Percentiles rank a stretch among this genome's conserved stretches.
Evolutionary conservation across 2,329 filamentous ascomycete species (phyloP).

Genomic region (Aspergillus cejpii): DNA sequence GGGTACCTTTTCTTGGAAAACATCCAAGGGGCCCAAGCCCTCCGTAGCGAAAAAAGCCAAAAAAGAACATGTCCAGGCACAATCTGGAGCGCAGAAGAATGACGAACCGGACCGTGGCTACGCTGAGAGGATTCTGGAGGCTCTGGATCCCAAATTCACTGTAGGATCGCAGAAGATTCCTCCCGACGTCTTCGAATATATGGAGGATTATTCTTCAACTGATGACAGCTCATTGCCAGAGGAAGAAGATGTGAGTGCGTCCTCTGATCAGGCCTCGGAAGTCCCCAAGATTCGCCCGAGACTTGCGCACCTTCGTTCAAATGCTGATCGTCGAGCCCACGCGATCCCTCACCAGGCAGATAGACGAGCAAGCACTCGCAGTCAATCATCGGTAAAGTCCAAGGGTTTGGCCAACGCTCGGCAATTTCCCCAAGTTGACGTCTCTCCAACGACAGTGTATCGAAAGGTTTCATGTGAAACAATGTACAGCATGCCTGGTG

Average conservation of each 20-base stretch:
- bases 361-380: constrained; percentile 19
- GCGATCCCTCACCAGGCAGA: constrained; percentile 1
- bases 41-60: constrained; percentile 14
- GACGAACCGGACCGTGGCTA: constrained; percentile 12
- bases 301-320: constrained; percentile 2
- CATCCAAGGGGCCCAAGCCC: constrained; percentile 16
- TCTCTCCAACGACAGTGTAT: constrained; percentile 21
- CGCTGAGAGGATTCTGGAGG: constrained; percentile 14
- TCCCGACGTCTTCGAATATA: constrained; percentile 38
- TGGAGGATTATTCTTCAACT: constrained; percentile 25
- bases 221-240: constrained; percentile 17
- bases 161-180: constrained; percentile 15
- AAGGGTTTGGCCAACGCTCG: constrained; percentile 24
- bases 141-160: constrained; percentile 12
- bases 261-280: background rate
- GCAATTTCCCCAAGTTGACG: constrained; percentile 24
- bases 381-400: constrained; percentile 29
- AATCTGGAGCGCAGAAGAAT: constrained; percentile 8
- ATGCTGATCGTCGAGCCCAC: constrained; percentile 4
- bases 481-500: constrained; percentile 12
- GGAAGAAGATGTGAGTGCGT: constrained; percentile 8
- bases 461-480: constrained; percentile 20
- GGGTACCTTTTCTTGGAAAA: constrained; percentile 21
- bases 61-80: constrained; percentile 10
- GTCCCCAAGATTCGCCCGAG: constrained; percentile 3